Evolutionary conservation across 2,329 filamentous ascomycete genomes (phyloP), one percentile per base, ranked within the genome.

Genomic region (Chrysoporthe cubensis): DNA sequence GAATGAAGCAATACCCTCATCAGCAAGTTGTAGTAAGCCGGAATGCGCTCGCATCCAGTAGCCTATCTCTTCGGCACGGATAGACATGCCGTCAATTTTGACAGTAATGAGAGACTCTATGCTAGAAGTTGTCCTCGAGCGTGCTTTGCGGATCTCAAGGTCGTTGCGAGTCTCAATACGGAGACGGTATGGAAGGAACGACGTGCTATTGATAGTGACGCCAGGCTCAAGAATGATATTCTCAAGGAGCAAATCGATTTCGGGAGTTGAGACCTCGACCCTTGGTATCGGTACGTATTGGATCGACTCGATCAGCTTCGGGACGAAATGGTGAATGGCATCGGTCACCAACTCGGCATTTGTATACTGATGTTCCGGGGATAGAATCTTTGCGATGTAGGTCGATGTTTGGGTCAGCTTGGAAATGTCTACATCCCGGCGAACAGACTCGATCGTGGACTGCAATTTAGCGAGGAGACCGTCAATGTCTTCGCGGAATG

Each of bases 181-280:
- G 64, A 97, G 83, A 66, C 89, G 88, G 80, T 93, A 95, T 0
- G 95, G 95, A 0, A 98, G 84, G 82, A 98, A 98, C 0, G 94
- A 97, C 3, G 91, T 93, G 70, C 90, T 83, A 76, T 97, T 95
- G 73, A 97, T 85, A 0, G 93, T 96, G 67, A 85, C 85, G 7
- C 95, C 95, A 0, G 95, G 95, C 75, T 97, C 93, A 43, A 98
- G 84, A 69, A 98, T 91, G 43, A 98, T 83, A 71, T 97, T 97
- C 76, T 98, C 95, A 2, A 98, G 81, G 0, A 98, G 82, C 5
- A 98, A 85, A 73, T 97, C 94, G 65, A 97, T 84, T 44, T 92
- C 89, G 0, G 94, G 94, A 3, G 90, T 91, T 0, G 92, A 91
- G 5, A 97, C 83, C 77, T 97, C 95, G n/a, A 97, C 79, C 4